A percentile compares a stretch with the other conserved stretches of the same genome.
Evolutionary conservation across 352 stramenopile species (phyloP).

Genomic region (Phytopythium delawarense): DNA sequence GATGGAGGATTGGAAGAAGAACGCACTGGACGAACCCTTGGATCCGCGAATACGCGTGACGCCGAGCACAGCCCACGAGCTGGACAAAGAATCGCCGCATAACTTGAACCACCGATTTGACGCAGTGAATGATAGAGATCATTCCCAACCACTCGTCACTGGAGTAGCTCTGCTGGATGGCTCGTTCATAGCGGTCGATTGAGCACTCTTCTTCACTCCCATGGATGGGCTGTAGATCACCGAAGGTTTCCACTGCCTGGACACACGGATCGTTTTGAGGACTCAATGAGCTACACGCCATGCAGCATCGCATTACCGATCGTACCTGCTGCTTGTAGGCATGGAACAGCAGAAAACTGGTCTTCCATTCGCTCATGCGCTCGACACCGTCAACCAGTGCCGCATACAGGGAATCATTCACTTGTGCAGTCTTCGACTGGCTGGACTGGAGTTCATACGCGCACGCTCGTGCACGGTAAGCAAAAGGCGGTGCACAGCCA

Average conservation of each 20-base stretch:
- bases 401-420: slow-evolving; percentile 9
- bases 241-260: slow-evolving; percentile 26
- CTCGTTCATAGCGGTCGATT: slow-evolving; percentile 52
- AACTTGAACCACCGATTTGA: slow-evolving; percentile 61
- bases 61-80: slow-evolving; percentile 40
- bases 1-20: slow-evolving; percentile 70
- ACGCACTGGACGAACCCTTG: slow-evolving; percentile 78
- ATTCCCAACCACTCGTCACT: slow-evolving; percentile 52
- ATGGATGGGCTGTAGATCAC: slow-evolving; percentile 21
- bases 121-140: slow-evolving; percentile 52
- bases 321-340: slow-evolving; percentile 55
- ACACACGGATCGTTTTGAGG: background rate
- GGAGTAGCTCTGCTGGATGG: slow-evolving; percentile 71
- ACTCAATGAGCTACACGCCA: background rate
- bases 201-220: background rate
- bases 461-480: background rate
- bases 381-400: slow-evolving; percentile 27
- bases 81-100: slow-evolving; percentile 26
- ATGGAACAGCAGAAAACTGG: slow-evolving; percentile 40
- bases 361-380: slow-evolving; percentile 56
- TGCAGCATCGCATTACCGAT: background rate
- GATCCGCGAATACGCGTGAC: slow-evolving; percentile 53
- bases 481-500: background rate
- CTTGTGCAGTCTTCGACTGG: background rate
- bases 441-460: background rate